These are phyloP conservation scores for Diaporthe vaccinii DNA, from an alignment of 2,329 filamentous ascomycete species.

Conservation along the genomic window DNA sequence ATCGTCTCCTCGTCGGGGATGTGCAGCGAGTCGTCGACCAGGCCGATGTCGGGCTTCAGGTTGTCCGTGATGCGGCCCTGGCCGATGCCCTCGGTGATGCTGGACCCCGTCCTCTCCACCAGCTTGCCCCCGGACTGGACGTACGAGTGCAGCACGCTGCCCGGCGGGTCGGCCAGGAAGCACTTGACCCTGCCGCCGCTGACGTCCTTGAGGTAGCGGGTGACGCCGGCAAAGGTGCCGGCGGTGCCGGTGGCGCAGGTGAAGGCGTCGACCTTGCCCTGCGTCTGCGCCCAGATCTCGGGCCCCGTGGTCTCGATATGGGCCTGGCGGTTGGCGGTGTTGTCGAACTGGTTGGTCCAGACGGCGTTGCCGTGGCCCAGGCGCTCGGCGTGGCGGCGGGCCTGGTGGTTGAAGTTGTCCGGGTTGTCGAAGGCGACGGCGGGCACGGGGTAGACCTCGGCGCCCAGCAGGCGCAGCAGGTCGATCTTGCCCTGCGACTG, in stretches of 20 bases:
- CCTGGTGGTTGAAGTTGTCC: slow-evolving; percentile 98
- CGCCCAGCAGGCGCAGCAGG: slow-evolving; percentile 88
- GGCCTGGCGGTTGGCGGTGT: slow-evolving; percentile 90
- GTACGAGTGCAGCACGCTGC: slow-evolving; percentile 93
- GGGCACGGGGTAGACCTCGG: slow-evolving; percentile 95
- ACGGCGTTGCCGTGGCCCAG: slow-evolving; percentile 90
- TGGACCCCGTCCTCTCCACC: slow-evolving; percentile 83
- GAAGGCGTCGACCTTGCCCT: slow-evolving; percentile 89
- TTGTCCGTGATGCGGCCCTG: slow-evolving; percentile 98
- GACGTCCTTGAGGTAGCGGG: slow-evolving; percentile 88
- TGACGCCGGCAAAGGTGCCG: slow-evolving; percentile 90
- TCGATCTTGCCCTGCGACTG: slow-evolving; percentile 99
- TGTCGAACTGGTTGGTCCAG: slow-evolving; percentile 99
- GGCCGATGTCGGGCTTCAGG: slow-evolving; percentile 83
- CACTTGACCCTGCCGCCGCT: slow-evolving; percentile 84
- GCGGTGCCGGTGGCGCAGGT: slow-evolving; percentile 95
- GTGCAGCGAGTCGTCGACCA: slow-evolving; percentile 86
- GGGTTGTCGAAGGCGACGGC: slow-evolving; percentile 96
- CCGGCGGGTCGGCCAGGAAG: slow-evolving; percentile 94
- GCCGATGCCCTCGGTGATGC: slow-evolving; percentile 97
- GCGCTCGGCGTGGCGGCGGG: slow-evolving; percentile 86
- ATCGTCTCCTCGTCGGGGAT: slow-evolving; percentile 95
- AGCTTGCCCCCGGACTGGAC: slow-evolving; percentile 87
- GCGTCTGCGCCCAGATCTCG: slow-evolving; percentile 96
- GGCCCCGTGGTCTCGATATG: slow-evolving; percentile 98